phyloP scores from a whole-genome alignment of 2,329 filamentous ascomycete species.

The Amesomyces nigricolor region DNA sequence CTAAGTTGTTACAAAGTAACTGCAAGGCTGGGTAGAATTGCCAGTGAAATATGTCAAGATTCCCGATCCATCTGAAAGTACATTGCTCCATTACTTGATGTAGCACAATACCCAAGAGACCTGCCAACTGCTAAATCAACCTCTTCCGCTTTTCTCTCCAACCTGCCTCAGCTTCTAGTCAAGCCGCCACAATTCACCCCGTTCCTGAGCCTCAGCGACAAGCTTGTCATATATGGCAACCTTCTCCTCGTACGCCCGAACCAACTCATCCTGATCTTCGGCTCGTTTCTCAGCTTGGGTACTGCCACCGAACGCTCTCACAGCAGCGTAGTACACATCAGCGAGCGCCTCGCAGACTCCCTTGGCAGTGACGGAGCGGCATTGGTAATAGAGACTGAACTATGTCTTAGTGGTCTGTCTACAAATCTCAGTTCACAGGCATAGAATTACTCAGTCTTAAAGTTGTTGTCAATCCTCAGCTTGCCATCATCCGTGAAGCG shows the following conservation, averaged over 20 bases:
- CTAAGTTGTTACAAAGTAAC: no score
- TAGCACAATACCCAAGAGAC: no score
- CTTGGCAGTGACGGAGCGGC: conserved; percentile 22
- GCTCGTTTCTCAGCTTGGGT: conserved; percentile 30
- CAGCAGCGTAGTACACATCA: conserved; percentile 38
- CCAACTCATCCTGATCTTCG: conserved; percentile 27
- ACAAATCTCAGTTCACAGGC: no score
- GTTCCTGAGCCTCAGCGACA: conserved; percentile 33
- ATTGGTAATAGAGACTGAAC: conserved; percentile 35
- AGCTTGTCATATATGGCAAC: conserved; percentile 33
- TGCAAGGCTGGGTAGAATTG: no score
- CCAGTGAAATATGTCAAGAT: no score
- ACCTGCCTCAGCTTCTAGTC: conserved; percentile 7
- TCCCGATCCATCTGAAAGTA: no score
- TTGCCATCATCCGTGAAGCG: conserved; percentile 42
- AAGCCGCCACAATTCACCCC: conserved; percentile 28
- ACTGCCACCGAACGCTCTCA: conserved; percentile 33
- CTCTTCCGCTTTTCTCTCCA: no score
- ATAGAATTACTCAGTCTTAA: conserved; percentile 38
- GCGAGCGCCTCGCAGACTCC: conserved; percentile 33
- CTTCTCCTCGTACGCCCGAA: conserved; percentile 33
- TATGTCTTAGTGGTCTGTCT: neutral
- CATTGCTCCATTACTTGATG: no score
- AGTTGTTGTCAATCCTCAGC: conserved; percentile 44
- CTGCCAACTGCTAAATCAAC: no score